Conservation (phyloP, 2,329 filamentous ascomycete species). For the Aspergillus pseudotamarii region DNA sequence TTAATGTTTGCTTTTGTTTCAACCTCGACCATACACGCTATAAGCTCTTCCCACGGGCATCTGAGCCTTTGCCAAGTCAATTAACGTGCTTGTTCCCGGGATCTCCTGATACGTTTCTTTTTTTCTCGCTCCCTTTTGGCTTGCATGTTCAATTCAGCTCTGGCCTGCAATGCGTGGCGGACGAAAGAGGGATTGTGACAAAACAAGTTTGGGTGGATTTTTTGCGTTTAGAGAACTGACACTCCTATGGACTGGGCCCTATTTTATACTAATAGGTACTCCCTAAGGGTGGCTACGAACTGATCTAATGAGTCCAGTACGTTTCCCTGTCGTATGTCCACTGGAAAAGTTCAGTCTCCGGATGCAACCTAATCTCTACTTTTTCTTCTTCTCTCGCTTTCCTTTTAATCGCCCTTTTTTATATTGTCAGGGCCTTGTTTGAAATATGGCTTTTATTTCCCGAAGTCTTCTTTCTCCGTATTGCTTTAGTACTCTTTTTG, state of each 20-base stretch:
- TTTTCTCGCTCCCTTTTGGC: neutral
- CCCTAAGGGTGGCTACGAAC: neutral
- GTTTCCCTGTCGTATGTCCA: neutral
- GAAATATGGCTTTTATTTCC: slow-evolving; percentile 11
- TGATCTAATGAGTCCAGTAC: neutral
- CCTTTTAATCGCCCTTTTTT: slow-evolving; percentile 5
- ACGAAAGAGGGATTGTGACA: neutral
- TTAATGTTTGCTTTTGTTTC: slow-evolving; percentile 13
- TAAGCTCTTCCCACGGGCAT: slow-evolving; percentile 5
- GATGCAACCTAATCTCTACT: slow-evolving; percentile 10
- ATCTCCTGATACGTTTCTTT: neutral
- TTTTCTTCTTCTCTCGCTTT: slow-evolving; percentile 5
- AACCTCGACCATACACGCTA: neutral
- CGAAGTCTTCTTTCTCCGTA: slow-evolving; percentile 10
- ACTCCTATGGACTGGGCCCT: neutral
- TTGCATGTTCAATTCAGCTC: slow-evolving; percentile 4
- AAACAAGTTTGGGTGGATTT: slow-evolving; percentile 2
- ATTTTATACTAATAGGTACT: neutral
- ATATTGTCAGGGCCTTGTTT: slow-evolving; percentile 7
- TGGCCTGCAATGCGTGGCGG: neutral
- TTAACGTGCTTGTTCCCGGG: slow-evolving; percentile 3
- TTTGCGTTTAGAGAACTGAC: slow-evolving; percentile 1
- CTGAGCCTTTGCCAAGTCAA: slow-evolving; percentile 1
- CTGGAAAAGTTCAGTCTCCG: neutral
- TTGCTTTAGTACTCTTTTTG: slow-evolving; percentile 8